Base-by-base conservation (phyloP, 495 filamentous ascomycete genomes). In the Aspergillus wentii region DNA sequence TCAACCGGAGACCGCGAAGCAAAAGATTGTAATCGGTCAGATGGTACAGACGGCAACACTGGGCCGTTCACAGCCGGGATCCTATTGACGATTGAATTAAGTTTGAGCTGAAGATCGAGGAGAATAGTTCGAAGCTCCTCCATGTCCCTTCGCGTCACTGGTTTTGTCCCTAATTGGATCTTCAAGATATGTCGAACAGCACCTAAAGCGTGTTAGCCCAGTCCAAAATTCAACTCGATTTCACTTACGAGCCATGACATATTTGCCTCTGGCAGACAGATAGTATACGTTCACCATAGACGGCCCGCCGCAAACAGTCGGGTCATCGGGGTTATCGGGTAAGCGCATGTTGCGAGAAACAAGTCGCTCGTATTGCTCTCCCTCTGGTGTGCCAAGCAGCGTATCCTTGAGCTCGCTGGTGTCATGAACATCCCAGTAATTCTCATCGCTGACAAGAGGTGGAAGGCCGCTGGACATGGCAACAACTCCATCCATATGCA, bases 401-500 rank as follows among this genome's bases (percentile, higher is more conserved):
- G 64, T 66, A 29, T 72, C 68, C 40, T 72, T 72, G 4, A 72
- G 40, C 49, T 72, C 68, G 16, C 62, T 69, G 0, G 60, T 64
- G 30, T 69, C 59, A 2, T 57, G 57, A 5, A 72, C 68, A 36
- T 72, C 68, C 68, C 66, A 72, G 22, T 62, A 72, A 22, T 64
- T 64, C 30, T 71, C 68, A 15, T 70, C 68, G 22, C 52, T 58
- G 7, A 72, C 56, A 23, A 69, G 32, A 14, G 66, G 68, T 27
- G 68, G 68, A 5, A 72, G 49, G 1, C 68, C 68, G 23, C 66
- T 69, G 1, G 68, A 69, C 66, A 72, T 69, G 2, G 68, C 59
- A 6, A 72, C 63, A 14, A 72, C 61, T 4, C 64, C 66, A 38
- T 87, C 83, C 46, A 83, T 74, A 39, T 82, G 69, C 45, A 84